A percentile compares a stretch with the other conserved stretches of the same genome.
Conservation (phyloP, 169 alveolate species). For the Plasmodium cynomolgi region DNA sequence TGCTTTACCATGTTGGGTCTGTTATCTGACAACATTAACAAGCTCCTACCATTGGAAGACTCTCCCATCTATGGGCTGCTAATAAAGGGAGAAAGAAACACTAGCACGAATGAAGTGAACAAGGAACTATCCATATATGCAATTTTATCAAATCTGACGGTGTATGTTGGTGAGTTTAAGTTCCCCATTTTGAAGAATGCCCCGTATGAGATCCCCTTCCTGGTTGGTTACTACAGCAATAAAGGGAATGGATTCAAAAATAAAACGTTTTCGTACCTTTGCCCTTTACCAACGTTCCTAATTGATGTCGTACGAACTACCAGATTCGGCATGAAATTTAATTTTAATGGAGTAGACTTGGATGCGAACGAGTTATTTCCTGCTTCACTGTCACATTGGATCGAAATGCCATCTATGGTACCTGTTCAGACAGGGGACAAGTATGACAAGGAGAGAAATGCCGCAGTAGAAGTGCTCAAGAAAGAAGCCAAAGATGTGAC, state of each 20-base stretch:
- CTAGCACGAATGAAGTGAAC: constrained; percentile 3
- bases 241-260: constrained; percentile 7
- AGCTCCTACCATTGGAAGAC: constrained; percentile 5
- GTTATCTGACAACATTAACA: constrained; percentile 2
- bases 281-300: constrained; percentile 49
- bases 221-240: constrained; percentile 46
- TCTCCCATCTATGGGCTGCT: constrained; percentile 55
- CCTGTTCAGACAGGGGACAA: constrained; percentile 37
- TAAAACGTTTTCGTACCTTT: constrained; percentile 13
- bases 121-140: constrained; percentile 16
- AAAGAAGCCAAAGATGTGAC: constrained; percentile 24
- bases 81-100: constrained; percentile 39
- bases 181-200: constrained; percentile 35
- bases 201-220: constrained; percentile 59
- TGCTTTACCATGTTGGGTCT: constrained; percentile 57
- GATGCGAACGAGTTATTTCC: constrained; percentile 36
- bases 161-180: constrained; percentile 24
- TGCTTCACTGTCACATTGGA: neutral
- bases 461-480: neutral
- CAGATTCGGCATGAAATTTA: constrained; percentile 8
- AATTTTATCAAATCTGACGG: constrained; percentile 28
- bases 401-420: neutral
- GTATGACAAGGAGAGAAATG: neutral
- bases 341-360: constrained; percentile 33
- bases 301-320: constrained; percentile 58